Evolutionary conservation across 495 filamentous ascomycete species (phyloP).

Genomic region (Trypethelium eluteriae): DNA sequence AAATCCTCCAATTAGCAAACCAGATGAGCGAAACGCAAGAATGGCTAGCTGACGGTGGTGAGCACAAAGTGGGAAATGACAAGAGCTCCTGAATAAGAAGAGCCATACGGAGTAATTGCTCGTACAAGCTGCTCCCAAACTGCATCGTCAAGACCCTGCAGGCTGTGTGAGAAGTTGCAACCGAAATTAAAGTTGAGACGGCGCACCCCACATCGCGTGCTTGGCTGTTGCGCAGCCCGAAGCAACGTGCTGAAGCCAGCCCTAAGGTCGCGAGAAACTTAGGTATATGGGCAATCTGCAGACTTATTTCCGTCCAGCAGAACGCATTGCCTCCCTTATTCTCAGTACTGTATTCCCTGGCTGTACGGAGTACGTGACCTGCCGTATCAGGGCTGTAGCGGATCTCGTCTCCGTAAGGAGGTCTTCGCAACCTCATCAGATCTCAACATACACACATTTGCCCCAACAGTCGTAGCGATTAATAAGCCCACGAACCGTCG

Average conservation of each 20-base stretch:
- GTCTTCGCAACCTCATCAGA: too few species aligned
- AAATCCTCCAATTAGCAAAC: conserved; percentile 3
- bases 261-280: background rate
- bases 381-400: too few species aligned
- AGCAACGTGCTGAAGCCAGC: background rate
- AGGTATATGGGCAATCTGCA: too few species aligned
- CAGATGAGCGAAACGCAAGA: background rate
- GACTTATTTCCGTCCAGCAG: too few species aligned
- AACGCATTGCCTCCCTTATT: too few species aligned
- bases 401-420: too few species aligned
- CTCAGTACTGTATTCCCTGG: too few species aligned
- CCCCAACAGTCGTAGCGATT: too few species aligned
- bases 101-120: background rate
- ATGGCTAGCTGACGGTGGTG: background rate
- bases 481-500: too few species aligned
- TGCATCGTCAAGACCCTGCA: background rate
- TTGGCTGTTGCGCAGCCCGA: conserved; percentile 3
- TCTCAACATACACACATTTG: too few species aligned
- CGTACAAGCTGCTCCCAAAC: background rate
- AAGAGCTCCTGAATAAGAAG: conserved; percentile 7
- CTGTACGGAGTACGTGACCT: too few species aligned
- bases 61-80: conserved; percentile 1
- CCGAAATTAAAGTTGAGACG: conserved; percentile 12
- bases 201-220: background rate
- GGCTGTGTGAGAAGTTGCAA: conserved; percentile 6